Conservation (phyloP, 768 basidiomycete species). For the Phanerodontia chrysosporium region DNA sequence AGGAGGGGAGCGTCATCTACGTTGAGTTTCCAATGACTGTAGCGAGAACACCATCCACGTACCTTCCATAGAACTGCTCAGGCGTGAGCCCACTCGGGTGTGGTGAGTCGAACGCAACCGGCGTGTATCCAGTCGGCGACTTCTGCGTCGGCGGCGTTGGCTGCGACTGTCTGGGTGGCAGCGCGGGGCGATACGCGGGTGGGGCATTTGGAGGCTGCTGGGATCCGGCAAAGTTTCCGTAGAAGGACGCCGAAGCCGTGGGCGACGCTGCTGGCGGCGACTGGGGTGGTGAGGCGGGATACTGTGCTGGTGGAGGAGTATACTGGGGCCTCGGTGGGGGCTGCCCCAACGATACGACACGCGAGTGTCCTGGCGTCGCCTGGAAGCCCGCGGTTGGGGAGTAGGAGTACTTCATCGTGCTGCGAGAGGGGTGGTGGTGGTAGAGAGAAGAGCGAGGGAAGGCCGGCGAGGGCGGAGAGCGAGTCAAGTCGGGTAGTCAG, state of each 20-base stretch:
- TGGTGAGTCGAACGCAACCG: not conserved
- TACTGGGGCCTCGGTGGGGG: not conserved
- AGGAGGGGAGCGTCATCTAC: not conserved
- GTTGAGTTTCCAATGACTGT: not conserved
- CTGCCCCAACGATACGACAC: not conserved
- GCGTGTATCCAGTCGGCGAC: not conserved
- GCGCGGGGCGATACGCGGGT: not conserved
- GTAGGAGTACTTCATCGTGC: slow-evolving; percentile 7
- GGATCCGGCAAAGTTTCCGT: not conserved
- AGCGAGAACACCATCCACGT: not conserved
- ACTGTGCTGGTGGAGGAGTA: not conserved
- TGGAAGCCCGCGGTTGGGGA: not conserved
- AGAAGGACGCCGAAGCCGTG: too few relatives aligned
- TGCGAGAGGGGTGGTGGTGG: not conserved
- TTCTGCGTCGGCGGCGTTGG: not conserved
- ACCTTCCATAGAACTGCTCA: slow-evolving; percentile 3
- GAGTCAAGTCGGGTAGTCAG: not conserved
- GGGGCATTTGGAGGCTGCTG: not conserved
- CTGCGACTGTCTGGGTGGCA: not conserved
- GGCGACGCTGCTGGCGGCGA: too few relatives aligned
- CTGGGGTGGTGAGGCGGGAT: not conserved
- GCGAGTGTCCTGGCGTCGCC: not conserved
- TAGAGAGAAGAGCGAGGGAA: not conserved
- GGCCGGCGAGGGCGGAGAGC: not conserved
- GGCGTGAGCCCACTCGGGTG: not conserved